These are phyloP conservation scores for Rhizophagus clarus DNA, from an alignment of 192 early-diverging fungal species.

Conservation along the genomic window DNA sequence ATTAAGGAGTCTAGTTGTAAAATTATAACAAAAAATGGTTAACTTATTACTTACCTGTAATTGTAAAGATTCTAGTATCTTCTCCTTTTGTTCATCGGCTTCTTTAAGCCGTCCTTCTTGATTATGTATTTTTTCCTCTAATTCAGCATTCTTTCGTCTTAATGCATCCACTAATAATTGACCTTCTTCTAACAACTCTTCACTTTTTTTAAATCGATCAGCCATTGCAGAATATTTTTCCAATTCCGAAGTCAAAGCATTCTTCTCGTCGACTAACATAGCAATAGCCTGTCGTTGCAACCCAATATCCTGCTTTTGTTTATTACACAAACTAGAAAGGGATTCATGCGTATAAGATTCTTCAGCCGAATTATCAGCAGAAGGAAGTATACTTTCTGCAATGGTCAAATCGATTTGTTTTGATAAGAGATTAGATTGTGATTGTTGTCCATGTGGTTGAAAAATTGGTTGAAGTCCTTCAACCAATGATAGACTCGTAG, in stretches of 20 bases:
- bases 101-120: conserved; percentile 1
- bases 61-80: conserved; percentile 22
- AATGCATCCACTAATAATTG: conserved; percentile 31
- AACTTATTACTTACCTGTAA: conserved; percentile 7
- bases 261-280: conserved; percentile 24
- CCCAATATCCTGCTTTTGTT: conserved; percentile 17
- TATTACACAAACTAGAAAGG: conserved; percentile 23
- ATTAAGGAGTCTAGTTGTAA: neutral
- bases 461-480: conserved; percentile 28
- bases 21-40: neutral
- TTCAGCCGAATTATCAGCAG: neutral
- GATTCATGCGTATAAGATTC: conserved; percentile 6
- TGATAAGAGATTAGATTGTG: neutral
- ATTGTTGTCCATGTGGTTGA: conserved; percentile 22
- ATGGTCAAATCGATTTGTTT: neutral
- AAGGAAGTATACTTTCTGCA: neutral
- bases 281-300: conserved; percentile 25
- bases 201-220: conserved; percentile 28
- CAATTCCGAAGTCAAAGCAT: conserved; percentile 6
- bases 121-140: conserved; percentile 23
- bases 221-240: conserved; percentile 31
- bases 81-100: conserved; percentile 12
- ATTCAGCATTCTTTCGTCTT: conserved; percentile 23
- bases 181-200: conserved; percentile 27
- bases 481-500: neutral